A percentile compares a stretch with the other conserved stretches of the same genome.
Evolutionary conservation across 192 early-diverging fungal genomes (phyloP).

Genomic region (Coemansia sp.): DNA sequence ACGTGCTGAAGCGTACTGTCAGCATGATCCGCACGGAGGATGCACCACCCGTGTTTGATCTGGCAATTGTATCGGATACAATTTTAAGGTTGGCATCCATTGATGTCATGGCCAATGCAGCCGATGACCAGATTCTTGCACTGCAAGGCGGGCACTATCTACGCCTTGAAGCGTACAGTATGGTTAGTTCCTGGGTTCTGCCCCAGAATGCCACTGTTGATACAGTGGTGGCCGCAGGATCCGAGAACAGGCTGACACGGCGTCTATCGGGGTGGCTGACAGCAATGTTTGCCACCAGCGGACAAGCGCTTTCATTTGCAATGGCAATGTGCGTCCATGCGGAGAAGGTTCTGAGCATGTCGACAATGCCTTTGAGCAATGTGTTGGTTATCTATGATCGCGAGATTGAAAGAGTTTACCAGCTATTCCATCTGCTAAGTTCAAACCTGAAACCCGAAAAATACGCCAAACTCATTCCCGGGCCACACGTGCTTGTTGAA

Average conservation of each 20-base stretch:
- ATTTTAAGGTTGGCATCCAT: slow-evolving; percentile 34
- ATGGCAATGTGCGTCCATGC: slow-evolving; percentile 45
- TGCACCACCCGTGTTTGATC: slow-evolving; percentile 37
- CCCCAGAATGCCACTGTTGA: slow-evolving; percentile 36
- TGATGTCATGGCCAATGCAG: slow-evolving; percentile 43
- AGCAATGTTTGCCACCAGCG: slow-evolving; percentile 17
- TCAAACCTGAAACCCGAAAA: slow-evolving; percentile 43
- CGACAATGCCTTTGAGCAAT: slow-evolving; percentile 38
- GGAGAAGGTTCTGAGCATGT: slow-evolving; percentile 30
- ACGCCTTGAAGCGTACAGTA: slow-evolving; percentile 44
- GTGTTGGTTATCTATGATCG: slow-evolving; percentile 46
- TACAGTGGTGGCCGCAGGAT: slow-evolving; percentile 13
- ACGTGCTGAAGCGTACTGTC: slow-evolving; percentile 38
- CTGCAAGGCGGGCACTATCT: slow-evolving; percentile 47
- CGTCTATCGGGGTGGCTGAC: slow-evolving; percentile 47
- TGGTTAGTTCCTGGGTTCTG: slow-evolving; percentile 43
- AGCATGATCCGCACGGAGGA: slow-evolving; percentile 24
- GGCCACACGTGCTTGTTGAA: slow-evolving; percentile 33
- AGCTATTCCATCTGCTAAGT: slow-evolving; percentile 44
- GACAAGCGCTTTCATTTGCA: slow-evolving; percentile 26
- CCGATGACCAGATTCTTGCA: slow-evolving; percentile 44
- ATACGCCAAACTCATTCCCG: slow-evolving; percentile 40
- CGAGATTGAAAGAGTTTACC: slow-evolving; percentile 48
- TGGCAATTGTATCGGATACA: slow-evolving; percentile 30
- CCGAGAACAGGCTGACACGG: slow-evolving; percentile 27